phyloP scores from a whole-genome alignment of 371 early-diverging fungal genomes.

The Spraguea lophii region DNA sequence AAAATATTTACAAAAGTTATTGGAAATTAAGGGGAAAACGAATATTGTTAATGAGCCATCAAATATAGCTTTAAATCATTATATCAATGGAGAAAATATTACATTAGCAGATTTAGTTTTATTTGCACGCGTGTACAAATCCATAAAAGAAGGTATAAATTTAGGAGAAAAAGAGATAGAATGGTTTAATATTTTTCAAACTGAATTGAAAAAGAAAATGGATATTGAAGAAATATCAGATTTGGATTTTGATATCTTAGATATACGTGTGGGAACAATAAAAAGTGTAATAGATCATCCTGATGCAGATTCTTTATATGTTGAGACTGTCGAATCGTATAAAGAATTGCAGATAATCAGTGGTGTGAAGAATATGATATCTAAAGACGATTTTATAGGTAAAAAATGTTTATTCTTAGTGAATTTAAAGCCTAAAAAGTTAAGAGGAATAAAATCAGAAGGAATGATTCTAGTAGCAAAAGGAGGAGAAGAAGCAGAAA shows the following conservation, averaged over 20 bases:
- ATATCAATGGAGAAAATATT: not conserved
- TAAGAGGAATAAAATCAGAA: constrained; percentile 31
- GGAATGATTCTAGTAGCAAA: constrained; percentile 47
- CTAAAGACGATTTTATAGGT: constrained; percentile 27
- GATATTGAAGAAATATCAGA: not conserved
- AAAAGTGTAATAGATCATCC: constrained; percentile 33
- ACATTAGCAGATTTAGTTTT: not conserved
- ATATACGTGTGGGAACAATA: constrained; percentile 43
- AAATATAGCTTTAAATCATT: not conserved
- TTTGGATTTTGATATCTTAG: constrained; percentile 35
- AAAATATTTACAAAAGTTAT: not conserved
- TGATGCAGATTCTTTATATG: constrained; percentile 41
- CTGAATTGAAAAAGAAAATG: not conserved
- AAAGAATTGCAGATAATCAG: constrained; percentile 34
- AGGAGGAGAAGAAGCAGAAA: constrained; percentile 1
- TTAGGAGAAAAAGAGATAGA: constrained; percentile 7
- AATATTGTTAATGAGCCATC: not conserved
- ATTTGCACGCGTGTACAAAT: not conserved
- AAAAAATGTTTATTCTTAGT: constrained; percentile 39
- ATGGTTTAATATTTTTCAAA: not conserved
- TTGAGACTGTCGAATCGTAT: constrained; percentile 34
- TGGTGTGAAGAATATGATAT: constrained; percentile 36
- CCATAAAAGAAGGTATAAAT: not conserved
- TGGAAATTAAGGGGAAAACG: not conserved
- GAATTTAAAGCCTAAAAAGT: constrained; percentile 42